phyloP scores from a whole-genome alignment of 1,284 basidiomycete species.

The Malassezia psittaci region DNA sequence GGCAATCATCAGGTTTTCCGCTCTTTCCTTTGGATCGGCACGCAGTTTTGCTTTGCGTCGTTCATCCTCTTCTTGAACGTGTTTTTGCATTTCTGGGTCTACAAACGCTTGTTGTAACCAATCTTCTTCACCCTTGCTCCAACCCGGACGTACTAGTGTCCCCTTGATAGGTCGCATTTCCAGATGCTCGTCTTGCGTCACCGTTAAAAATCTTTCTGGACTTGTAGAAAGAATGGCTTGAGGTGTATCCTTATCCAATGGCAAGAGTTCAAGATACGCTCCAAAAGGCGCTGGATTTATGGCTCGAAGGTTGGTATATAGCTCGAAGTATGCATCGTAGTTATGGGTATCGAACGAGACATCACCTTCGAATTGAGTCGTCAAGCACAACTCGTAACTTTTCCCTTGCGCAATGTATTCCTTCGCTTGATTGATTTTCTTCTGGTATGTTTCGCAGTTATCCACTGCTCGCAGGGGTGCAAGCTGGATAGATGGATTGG shows the following conservation, averaged over 20 bases:
- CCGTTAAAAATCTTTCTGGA: slow-evolving; percentile 88
- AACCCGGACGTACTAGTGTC: slow-evolving; percentile 50
- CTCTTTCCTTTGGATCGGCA: slow-evolving; percentile 78
- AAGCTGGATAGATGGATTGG: background rate
- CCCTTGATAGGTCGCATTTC: slow-evolving; percentile 95
- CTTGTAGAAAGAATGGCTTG: slow-evolving; percentile 60
- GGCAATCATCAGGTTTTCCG: slow-evolving; percentile 97
- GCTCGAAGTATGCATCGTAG: slow-evolving; percentile 25
- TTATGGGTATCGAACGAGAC: slow-evolving; percentile 14
- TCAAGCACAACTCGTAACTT: slow-evolving; percentile 92
- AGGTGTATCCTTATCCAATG: background rate
- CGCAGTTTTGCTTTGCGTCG: slow-evolving; percentile 52
- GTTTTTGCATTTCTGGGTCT: slow-evolving; percentile 21
- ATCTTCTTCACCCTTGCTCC: slow-evolving; percentile 30
- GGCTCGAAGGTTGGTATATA: slow-evolving; percentile 49
- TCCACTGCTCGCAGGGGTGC: slow-evolving; percentile 15
- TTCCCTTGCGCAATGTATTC: slow-evolving; percentile 71
- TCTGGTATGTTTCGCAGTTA: slow-evolving; percentile 55
- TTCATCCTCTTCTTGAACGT: slow-evolving; percentile 44
- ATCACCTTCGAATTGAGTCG: slow-evolving; percentile 56
- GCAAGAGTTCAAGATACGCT: slow-evolving; percentile 60
- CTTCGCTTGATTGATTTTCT: slow-evolving; percentile 64
- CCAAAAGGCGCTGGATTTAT: slow-evolving; percentile 86
- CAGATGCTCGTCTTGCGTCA: slow-evolving; percentile 58
- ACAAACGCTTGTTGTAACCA: slow-evolving; percentile 8